A percentile compares a stretch with the other conserved stretches of the same genome.
Evolutionary conservation across 768 basidiomycete species (phyloP).

Genomic region (Lentinula sp.): DNA sequence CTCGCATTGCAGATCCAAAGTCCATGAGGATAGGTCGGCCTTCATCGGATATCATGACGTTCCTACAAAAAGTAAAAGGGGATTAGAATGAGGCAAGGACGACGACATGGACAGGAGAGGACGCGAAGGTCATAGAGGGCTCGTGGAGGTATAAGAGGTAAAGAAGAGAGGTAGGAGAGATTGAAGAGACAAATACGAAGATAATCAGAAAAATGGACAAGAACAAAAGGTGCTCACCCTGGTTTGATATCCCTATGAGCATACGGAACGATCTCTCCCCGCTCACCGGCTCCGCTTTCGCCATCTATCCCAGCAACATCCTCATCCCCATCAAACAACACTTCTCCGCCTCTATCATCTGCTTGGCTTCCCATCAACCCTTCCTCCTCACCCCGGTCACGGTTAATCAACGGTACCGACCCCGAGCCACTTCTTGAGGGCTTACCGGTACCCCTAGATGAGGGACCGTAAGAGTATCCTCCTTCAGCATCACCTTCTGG

Average conservation of each 20-base stretch:
- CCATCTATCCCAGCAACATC: conserved; percentile 42
- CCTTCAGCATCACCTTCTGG: conserved; percentile 71
- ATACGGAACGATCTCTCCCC: conserved; percentile 73
- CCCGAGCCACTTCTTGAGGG: neutral
- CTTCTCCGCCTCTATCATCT: conserved; percentile 50
- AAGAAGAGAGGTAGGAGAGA: neutral
- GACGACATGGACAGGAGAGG: neutral
- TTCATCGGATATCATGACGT: conserved; percentile 95
- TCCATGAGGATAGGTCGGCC: conserved; percentile 95
- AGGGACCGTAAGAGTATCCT: conserved; percentile 63
- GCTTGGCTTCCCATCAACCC: conserved; percentile 58
- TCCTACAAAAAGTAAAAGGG: conserved; percentile 40
- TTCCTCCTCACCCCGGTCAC: conserved; percentile 21
- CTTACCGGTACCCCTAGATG: conserved; percentile 4
- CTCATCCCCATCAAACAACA: conserved; percentile 79
- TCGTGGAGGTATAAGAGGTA: no score
- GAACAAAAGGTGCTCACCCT: conserved; percentile 48
- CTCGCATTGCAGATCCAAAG: conserved; percentile 88
- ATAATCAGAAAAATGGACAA: neutral
- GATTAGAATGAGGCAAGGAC: neutral
- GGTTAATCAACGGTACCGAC: conserved; percentile 18
- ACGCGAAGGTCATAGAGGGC: neutral
- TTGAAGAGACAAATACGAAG: neutral
- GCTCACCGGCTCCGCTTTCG: conserved; percentile 25
- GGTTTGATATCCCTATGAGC: conserved; percentile 97